These are phyloP conservation scores for Dipteronia dyeriana DNA, from an alignment of 345 rosid species.

Conservation along the genomic window DNA sequence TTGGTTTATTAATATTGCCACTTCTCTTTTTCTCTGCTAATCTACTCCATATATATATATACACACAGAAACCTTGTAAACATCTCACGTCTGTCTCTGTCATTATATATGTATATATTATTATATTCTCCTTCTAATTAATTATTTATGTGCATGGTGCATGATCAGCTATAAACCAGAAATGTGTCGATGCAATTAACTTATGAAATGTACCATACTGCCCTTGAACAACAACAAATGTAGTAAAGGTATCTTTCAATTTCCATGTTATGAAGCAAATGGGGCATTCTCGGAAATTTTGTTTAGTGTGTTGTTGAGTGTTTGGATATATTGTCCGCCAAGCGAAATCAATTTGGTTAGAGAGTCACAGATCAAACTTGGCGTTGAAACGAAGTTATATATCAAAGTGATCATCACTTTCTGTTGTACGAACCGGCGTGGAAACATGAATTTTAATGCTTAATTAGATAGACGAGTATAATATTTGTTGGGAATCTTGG, in stretches of 20 bases:
- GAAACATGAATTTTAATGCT: conserved; percentile 13
- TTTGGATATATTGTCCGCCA: conserved; percentile 33
- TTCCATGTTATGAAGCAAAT: not conserved
- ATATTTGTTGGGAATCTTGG: no score
- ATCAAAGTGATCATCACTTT: conserved; percentile 27
- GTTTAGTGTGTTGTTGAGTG: not conserved
- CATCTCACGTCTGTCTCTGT: not conserved
- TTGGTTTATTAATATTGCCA: not conserved
- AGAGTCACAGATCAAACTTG: conserved; percentile 45
- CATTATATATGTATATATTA: not conserved
- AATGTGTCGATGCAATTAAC: not conserved
- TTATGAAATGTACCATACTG: conserved; percentile 9
- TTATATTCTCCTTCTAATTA: not conserved
- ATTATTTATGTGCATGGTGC: not conserved
- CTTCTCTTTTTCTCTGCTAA: not conserved
- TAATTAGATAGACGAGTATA: not conserved
- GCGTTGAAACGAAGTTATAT: conserved; percentile 63
- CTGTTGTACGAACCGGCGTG: conserved; percentile 9
- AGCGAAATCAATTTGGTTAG: conserved; percentile 40
- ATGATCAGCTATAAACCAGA: not conserved
- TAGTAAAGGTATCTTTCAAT: not conserved
- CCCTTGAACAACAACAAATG: not conserved
- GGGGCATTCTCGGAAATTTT: conserved; percentile 11
- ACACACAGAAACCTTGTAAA: not conserved
- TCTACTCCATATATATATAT: not conserved